A percentile compares a stretch with the other conserved stretches of the same genome.
Conservation (phyloP, 2,329 filamentous ascomycete genomes). For the Metarhizium album region DNA sequence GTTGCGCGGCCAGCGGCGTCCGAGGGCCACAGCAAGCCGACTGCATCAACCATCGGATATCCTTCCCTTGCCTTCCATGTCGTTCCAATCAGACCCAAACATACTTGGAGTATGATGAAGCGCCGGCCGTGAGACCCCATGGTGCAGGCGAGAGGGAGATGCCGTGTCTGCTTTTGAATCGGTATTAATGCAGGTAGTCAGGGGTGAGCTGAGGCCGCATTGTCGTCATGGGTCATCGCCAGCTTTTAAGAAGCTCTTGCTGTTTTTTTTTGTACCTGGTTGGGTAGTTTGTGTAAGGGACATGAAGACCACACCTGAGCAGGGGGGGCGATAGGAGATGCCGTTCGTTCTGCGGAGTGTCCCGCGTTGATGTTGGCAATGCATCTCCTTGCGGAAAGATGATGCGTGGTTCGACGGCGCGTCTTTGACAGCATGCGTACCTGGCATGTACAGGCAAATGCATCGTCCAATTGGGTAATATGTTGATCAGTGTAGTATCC, state of each 20-base stretch:
- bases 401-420: too few relatives aligned
- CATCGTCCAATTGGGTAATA: too few relatives aligned
- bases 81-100: conserved; percentile 1
- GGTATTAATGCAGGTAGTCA: not conserved
- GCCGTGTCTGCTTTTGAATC: not conserved
- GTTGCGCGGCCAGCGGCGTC: not conserved
- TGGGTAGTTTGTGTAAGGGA: not conserved
- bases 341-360: too few relatives aligned
- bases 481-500: too few relatives aligned
- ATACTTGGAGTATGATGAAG: conserved; percentile 3
- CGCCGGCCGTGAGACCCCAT: not conserved
- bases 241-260: not conserved
- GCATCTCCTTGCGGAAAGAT: too few relatives aligned
- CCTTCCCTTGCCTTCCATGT: conserved; percentile 6
- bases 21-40: not conserved
- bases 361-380: too few relatives aligned
- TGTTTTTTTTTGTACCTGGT: not conserved
- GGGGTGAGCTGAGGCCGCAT: not conserved
- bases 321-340: too few relatives aligned
- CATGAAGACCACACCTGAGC: too few relatives aligned
- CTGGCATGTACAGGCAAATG: too few relatives aligned
- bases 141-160: not conserved
- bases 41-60: conserved; percentile 1
- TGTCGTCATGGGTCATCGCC: not conserved
- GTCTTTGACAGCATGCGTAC: too few relatives aligned